Evolutionary conservation across 2,329 filamentous ascomycete genomes (phyloP), one percentile per base, ranked within the genome.

Genomic region (Ceratocystis harringtonii): DNA sequence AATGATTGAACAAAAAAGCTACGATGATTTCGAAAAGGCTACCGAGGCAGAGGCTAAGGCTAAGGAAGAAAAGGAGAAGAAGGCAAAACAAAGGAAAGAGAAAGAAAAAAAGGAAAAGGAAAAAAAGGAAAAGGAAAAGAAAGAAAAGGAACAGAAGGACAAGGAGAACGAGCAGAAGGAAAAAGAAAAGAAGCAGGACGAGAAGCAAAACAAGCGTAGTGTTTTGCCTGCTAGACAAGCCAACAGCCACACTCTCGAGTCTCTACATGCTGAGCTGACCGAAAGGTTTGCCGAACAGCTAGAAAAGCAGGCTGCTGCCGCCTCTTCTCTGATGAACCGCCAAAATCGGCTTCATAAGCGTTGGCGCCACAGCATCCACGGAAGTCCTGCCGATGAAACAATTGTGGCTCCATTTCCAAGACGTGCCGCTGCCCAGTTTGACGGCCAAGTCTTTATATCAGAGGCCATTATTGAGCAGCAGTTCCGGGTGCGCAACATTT

Each of bases 391-490:
- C 3, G 63, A 68, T n/a, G 69, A 72, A 45, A 67, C 71, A 0
- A 71, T 76, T 2, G 69, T 72, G 17, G 72, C 73, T 0, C 72
- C 74, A 2, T 75, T 73, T 43, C 73, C 75, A 6, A 70, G 73
- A 32, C 73, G 80, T 41, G 74, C 78, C 61, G 78, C 75, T 28
- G 73, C 78, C 64, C 76, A 76, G 57, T 74, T 78, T 62, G 73
- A 79, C 67, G 68, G 77, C 0, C 72, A 76, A 12, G 69, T 70
- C 6, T 77, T 75, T 44, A 69, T 83, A 1, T 68, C 77, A 1
- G 75, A 78, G 43, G 72, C 75, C 10, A 78, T 83, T 52, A 71
- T 78, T 6, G 80, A 83, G 68, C 73, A 76, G 15, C 78, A 81
- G 66, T 74, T 83, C 69, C 75, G 77, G 65, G 71, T 73, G 41